Conservation (phyloP, 179 eudicot genomes). For the Actinidia arguta region DNA sequence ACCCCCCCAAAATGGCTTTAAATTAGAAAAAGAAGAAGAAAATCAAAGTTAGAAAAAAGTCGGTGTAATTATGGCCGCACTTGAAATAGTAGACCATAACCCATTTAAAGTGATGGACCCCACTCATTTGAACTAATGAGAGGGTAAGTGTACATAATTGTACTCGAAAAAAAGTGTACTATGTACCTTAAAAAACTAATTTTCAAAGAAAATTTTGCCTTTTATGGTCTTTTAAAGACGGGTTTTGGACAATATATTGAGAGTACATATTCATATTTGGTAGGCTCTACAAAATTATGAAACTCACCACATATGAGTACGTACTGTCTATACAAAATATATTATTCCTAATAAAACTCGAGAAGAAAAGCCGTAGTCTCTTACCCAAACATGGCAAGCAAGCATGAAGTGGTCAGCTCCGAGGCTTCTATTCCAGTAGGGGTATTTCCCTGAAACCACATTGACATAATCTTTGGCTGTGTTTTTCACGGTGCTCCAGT, state of each 20-base stretch:
- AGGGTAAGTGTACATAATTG: no score
- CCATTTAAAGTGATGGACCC: no score
- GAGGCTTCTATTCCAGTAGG: slow-evolving; percentile 54
- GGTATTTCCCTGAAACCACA: slow-evolving; percentile 44
- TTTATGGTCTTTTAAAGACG: background rate
- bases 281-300: background rate
- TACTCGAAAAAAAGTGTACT: no score
- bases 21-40: background rate
- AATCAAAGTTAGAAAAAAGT: background rate
- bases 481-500: slow-evolving; percentile 43
- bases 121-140: no score
- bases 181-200: no score
- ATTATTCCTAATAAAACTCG: background rate
- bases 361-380: slow-evolving; percentile 2
- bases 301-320: no score
- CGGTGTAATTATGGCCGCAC: no score
- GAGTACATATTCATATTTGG: background rate
- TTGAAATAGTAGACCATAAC: no score
- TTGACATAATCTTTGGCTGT: slow-evolving; percentile 45
- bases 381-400: slow-evolving; percentile 71
- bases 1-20: no score
- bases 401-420: slow-evolving; percentile 67
- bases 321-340: no score
- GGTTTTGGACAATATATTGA: background rate
- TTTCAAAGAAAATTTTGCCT: no score